A percentile compares a stretch with the other conserved stretches of the same genome.
These are phyloP conservation scores for Ramaria sp. DNA, from an alignment of 768 basidiomycete species.

Conservation along the genomic window DNA sequence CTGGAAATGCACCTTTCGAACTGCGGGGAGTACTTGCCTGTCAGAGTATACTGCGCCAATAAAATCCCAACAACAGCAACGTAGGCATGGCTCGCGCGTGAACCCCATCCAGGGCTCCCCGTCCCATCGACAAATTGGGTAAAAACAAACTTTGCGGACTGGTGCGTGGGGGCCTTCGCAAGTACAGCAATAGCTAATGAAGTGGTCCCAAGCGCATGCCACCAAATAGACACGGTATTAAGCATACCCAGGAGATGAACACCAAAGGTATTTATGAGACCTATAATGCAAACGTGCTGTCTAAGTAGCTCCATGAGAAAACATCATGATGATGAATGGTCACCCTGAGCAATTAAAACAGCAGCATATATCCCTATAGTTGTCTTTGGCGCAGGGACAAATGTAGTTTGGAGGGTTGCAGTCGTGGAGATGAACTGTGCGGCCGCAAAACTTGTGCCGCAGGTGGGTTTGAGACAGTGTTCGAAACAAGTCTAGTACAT, in stretches of 20 bases:
- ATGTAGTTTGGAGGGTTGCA: conserved; percentile 46
- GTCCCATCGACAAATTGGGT: conserved; percentile 60
- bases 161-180: conserved; percentile 59
- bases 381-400: conserved; percentile 43
- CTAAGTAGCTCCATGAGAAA: not conserved
- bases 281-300: conserved; percentile 17
- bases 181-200: conserved; percentile 58
- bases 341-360: conserved; percentile 54
- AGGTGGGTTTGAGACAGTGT: not conserved
- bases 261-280: conserved; percentile 67
- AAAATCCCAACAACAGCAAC: conserved; percentile 62
- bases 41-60: conserved; percentile 70
- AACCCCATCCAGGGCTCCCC: conserved; percentile 46
- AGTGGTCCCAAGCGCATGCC: conserved; percentile 65
- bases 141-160: conserved; percentile 62
- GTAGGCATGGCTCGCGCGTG: conserved; percentile 57
- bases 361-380: conserved; percentile 63
- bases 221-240: conserved; percentile 64
- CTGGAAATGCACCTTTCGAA: not conserved
- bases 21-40: conserved; percentile 29
- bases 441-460: conserved; percentile 40
- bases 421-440: conserved; percentile 60
- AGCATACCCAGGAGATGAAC: conserved; percentile 51
- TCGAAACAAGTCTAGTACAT: not conserved
- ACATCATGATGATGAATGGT: not conserved